Conservation (phyloP, 2,329 filamentous ascomycete genomes). For the Ophiosphaerella korrae region DNA sequence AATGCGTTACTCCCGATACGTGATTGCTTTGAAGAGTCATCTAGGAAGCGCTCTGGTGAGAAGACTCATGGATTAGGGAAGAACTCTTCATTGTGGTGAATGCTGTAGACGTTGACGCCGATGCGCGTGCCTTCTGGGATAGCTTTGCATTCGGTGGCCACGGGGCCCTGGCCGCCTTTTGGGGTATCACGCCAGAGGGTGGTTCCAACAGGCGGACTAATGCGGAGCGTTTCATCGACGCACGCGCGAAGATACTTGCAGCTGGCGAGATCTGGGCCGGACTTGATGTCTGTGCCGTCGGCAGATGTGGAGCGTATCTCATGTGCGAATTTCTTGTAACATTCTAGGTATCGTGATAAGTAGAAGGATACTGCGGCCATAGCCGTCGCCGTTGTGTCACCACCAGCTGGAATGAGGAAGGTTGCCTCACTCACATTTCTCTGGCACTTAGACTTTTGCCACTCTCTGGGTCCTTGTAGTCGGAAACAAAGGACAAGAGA, state of each 20-base stretch:
- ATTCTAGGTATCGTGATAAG: slow-evolving; percentile 38
- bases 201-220: slow-evolving; percentile 23
- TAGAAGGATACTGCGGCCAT: slow-evolving; percentile 37
- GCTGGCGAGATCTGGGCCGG: slow-evolving; percentile 13
- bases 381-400: background rate
- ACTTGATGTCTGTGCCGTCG: slow-evolving; percentile 17
- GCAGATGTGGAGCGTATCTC: slow-evolving; percentile 23
- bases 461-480: slow-evolving; percentile 47
- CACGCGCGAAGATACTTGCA: slow-evolving; percentile 29
- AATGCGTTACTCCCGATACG: slow-evolving; percentile 1
- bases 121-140: slow-evolving; percentile 1
- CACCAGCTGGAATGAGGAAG: slow-evolving; percentile 18
- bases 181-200: slow-evolving; percentile 17
- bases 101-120: background rate
- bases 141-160: background rate
- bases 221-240: slow-evolving; percentile 32
- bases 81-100: background rate
- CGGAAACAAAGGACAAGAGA: slow-evolving; percentile 47
- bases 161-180: background rate
- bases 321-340: slow-evolving; percentile 13
- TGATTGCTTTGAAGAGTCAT: background rate
- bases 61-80: slow-evolving; percentile 6
- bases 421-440: slow-evolving; percentile 19
- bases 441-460: slow-evolving; percentile 13
- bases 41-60: slow-evolving; percentile 8